These are phyloP conservation scores for Cryphonectria carpinicola DNA, from an alignment of 2,329 filamentous ascomycete species.

Conservation along the genomic window DNA sequence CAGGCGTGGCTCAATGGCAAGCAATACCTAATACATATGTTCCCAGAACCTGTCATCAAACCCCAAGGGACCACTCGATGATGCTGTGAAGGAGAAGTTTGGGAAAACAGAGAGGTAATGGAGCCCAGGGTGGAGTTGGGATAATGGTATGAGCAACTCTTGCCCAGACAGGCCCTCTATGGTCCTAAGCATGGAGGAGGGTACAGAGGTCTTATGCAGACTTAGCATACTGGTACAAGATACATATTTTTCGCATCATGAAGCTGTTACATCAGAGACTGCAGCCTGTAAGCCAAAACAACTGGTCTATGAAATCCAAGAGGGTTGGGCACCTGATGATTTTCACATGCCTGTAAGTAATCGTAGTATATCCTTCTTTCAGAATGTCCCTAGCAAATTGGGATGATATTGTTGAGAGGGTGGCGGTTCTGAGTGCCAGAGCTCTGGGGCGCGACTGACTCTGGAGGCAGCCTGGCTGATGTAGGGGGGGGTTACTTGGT, in stretches of 20 bases:
- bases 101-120: slow-evolving; percentile 47
- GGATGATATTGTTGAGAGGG: neutral
- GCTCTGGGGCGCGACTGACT: neutral
- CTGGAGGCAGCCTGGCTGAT: slow-evolving; percentile 6
- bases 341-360: neutral
- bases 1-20: neutral
- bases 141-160: neutral
- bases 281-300: neutral
- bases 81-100: slow-evolving; percentile 64
- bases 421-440: neutral
- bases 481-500: neutral
- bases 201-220: neutral
- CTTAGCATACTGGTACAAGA: neutral
- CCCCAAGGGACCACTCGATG: slow-evolving; percentile 66
- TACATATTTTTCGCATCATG: neutral
- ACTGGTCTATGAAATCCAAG: neutral
- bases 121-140: too few relatives aligned
- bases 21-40: neutral
- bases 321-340: neutral
- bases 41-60: slow-evolving; percentile 62
- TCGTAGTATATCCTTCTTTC: neutral
- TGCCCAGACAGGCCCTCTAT: neutral
- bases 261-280: neutral
- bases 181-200: neutral
- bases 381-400: neutral